A percentile compares a stretch with the other conserved stretches of the same genome.
phyloP scores from a whole-genome alignment of 495 filamentous ascomycete genomes.

The Neurospora sp. region DNA sequence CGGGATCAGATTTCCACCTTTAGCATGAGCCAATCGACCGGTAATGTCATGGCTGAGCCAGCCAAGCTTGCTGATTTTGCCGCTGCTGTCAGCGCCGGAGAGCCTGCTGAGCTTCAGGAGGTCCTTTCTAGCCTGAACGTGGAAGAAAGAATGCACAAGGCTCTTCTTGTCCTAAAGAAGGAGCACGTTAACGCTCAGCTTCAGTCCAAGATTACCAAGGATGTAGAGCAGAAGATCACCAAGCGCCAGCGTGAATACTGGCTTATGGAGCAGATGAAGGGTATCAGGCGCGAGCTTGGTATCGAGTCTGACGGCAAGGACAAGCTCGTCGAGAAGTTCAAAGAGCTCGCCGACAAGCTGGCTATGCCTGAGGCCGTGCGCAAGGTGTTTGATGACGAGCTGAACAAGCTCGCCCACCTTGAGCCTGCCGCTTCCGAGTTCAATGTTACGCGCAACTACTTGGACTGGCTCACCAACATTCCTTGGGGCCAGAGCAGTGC shows the following conservation, averaged over 20 bases:
- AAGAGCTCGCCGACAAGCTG: constrained; percentile 85
- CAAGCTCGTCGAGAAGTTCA: constrained; percentile 93
- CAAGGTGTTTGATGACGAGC: constrained; percentile 96
- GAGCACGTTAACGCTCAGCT: constrained; percentile 97
- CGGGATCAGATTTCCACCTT: constrained; percentile 96
- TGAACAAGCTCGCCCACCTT: constrained; percentile 91
- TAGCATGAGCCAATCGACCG: constrained; percentile 86
- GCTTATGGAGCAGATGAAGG: constrained; percentile 99
- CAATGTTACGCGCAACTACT: constrained; percentile 97
- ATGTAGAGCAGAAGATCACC: constrained; percentile 95
- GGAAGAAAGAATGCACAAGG: constrained; percentile 81
- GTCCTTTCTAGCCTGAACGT: constrained; percentile 84
- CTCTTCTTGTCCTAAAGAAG: constrained; percentile 86
- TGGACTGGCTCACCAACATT: constrained; percentile 97
- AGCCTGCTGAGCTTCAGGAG: constrained; percentile 84
- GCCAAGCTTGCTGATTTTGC: constrained; percentile 95
- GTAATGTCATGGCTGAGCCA: constrained; percentile 90
- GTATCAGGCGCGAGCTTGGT: constrained; percentile 89
- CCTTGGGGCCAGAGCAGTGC: constrained; percentile 94
- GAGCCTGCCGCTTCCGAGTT: constrained; percentile 95
- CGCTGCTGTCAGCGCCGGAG: constrained; percentile 84
- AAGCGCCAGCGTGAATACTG: constrained; percentile 98
- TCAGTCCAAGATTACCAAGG: constrained; percentile 94
- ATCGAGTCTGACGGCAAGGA: constrained; percentile 98
- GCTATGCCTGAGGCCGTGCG: constrained; percentile 95